A percentile compares a stretch with the other conserved stretches of the same genome.
Evolutionary conservation across 2,329 filamentous ascomycete genomes (phyloP).

Genomic region (Tympanopsis confertula): DNA sequence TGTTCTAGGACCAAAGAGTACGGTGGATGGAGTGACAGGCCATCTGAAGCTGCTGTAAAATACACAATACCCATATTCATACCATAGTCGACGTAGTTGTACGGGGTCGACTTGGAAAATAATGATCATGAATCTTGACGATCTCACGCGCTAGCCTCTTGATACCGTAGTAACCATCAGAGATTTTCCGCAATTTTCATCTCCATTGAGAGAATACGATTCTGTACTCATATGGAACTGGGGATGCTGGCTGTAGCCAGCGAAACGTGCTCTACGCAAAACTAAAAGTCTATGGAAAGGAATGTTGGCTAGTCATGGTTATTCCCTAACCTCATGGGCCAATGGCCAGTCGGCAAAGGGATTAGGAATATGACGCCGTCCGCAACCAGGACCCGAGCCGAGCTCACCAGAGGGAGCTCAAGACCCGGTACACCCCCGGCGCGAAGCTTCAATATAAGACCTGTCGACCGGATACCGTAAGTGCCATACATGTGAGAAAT

Average conservation of each 20-base stretch:
- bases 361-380: constrained; percentile 77
- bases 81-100: too few species aligned
- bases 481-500: constrained; percentile 38
- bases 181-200: too few species aligned
- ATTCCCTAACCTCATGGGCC: constrained; percentile 82
- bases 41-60: constrained; percentile 49
- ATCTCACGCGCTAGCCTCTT: too few species aligned
- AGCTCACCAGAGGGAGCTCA: constrained; percentile 1
- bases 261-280: too few species aligned
- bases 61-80: too few species aligned
- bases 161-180: too few species aligned
- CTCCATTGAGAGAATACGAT: too few species aligned
- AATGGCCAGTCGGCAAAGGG: constrained; percentile 80
- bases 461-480: constrained; percentile 93
- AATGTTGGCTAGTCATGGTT: constrained; percentile 70
- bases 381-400: constrained; percentile 15
- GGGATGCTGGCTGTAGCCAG: too few species aligned
- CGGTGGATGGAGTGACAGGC: constrained; percentile 54
- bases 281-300: too few species aligned
- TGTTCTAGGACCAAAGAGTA: constrained; percentile 44
- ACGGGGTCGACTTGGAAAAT: too few species aligned
- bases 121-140: too few species aligned
- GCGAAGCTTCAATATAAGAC: constrained; percentile 55
- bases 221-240: too few species aligned
- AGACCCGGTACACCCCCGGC: neutral